phyloP scores from a whole-genome alignment of 306 rosid species.

The barrel medic (Medicago truncatula) region MtrunA17r5.0-ANR NC_053045.1:26094501-26095000 shows the following conservation, averaged over 20 bases:
- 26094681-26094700: conserved; percentile 41
- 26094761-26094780: neutral
- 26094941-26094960: too few relatives aligned
- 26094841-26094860: neutral
- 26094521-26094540: conserved; percentile 82
- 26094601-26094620: conserved; percentile 61
- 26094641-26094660: conserved; percentile 81
- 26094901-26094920: too few relatives aligned
- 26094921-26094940: too few relatives aligned
- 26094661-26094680: conserved; percentile 83
- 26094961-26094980: too few relatives aligned
- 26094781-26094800: conserved; percentile 4
- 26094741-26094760: neutral
- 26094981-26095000: too few relatives aligned
- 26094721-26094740: neutral
- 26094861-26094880: neutral
- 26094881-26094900: neutral
- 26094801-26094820: neutral
- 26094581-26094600: conserved; percentile 61
- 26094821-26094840: neutral
- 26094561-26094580: conserved; percentile 77
- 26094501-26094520: conserved; percentile 20
- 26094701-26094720: too few relatives aligned
- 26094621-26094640: conserved; percentile 66
- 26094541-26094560: conserved; percentile 57